These are phyloP conservation scores for Globisporangium mamillatum DNA, from an alignment of 352 stramenopile genomes.

Conservation along the genomic window DNA sequence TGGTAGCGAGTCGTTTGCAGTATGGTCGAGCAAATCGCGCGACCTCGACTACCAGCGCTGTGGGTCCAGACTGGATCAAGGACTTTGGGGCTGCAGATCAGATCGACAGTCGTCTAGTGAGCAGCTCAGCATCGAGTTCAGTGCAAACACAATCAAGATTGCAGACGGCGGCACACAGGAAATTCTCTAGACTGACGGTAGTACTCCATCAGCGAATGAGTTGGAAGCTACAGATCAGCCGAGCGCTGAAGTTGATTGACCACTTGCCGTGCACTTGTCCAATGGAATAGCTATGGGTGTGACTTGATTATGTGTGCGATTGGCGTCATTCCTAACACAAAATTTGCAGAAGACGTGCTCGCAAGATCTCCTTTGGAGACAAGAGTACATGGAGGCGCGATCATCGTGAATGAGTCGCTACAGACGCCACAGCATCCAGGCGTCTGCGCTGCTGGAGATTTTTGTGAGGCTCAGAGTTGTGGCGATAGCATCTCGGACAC, in stretches of 20 bases:
- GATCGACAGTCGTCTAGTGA: background rate
- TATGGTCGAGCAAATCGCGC: background rate
- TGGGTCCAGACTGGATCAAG: background rate
- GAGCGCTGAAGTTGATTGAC: background rate
- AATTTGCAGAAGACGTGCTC: background rate
- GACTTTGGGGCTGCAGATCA: background rate
- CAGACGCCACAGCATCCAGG: background rate
- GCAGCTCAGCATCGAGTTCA: background rate
- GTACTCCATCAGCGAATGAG: background rate
- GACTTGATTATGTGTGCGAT: background rate
- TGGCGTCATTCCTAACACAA: background rate
- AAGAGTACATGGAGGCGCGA: background rate
- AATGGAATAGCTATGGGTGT: background rate
- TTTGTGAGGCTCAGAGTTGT: background rate
- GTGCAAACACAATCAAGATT: background rate
- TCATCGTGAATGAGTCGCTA: background rate
- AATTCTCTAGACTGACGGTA: background rate
- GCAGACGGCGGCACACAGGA: background rate
- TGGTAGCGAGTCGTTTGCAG: background rate
- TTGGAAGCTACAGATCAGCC: background rate
- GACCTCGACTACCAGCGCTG: background rate
- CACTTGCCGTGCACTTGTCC: background rate
- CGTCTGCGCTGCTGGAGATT: background rate
- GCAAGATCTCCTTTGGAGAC: background rate
- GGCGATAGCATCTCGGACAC: background rate